phyloP scores from a whole-genome alignment of 2,329 filamentous ascomycete genomes.

The Paecilomyces fulvus region DNA sequence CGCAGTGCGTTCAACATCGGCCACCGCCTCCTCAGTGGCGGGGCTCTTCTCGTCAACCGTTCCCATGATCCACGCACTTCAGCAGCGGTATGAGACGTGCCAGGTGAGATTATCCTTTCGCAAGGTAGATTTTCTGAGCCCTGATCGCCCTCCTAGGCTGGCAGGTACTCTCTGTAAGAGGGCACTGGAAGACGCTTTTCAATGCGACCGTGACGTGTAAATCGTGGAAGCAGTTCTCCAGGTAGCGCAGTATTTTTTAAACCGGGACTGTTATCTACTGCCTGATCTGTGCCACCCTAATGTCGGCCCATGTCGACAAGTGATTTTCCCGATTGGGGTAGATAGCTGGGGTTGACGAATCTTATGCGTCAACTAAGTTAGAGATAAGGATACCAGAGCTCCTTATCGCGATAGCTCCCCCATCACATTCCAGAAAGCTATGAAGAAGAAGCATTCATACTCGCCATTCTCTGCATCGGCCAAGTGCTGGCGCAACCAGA shows the following conservation, averaged over 20 bases:
- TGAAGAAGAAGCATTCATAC: not conserved
- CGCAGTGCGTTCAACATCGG: constrained; percentile 14
- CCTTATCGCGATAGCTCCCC: not conserved
- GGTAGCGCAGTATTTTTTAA: not conserved
- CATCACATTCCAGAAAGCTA: not conserved
- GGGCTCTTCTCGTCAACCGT: constrained; percentile 32
- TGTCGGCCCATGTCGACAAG: not conserved
- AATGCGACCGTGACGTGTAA: not conserved
- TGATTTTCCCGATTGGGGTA: not conserved
- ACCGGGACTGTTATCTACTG: not conserved
- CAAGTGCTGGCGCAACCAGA: not conserved
- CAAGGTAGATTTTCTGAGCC: too few species aligned
- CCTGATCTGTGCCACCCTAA: not conserved
- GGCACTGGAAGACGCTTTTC: not conserved
- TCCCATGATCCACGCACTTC: constrained; percentile 6
- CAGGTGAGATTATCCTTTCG: not conserved
- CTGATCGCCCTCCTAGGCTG: not conserved
- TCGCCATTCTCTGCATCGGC: not conserved
- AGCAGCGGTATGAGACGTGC: not conserved
- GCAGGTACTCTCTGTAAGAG: not conserved
- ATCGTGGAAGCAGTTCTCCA: not conserved
- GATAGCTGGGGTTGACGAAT: not conserved
- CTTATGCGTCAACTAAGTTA: not conserved
- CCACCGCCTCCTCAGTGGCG: constrained; percentile 15
- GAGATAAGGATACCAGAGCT: not conserved